Base-by-base conservation (phyloP, 2,329 filamentous ascomycete genomes). In the Fusarium kyushuense region DNA sequence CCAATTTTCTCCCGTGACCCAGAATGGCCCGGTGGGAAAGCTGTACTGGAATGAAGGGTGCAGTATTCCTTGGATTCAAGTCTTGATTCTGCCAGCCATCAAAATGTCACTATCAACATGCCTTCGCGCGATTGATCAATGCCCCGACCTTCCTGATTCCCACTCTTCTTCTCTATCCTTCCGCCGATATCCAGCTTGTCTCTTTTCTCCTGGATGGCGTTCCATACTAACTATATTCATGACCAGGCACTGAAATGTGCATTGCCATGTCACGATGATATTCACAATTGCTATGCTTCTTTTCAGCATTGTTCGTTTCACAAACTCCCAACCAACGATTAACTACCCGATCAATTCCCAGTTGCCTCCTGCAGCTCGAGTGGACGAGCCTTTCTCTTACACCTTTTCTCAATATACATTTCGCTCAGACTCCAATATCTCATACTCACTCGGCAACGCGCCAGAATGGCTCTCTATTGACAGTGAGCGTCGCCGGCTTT, bases 311-410 rank as follows among this genome's bases (percentile, higher is more conserved):
- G 38, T 75, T 40, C 68, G 66, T 29, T 68, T 79, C 33, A 76
- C 76, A n/a, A 67, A 60, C 36, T 77, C 80, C 53, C 74, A 77
- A 19, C 86, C 86, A 13, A 73, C 77, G 25, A 74, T 84, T 47
- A 80, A 83, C 46, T 95, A 94, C 71, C 93, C 93, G 1, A 84
- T 97, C 77, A 96, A 96, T 78, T 89, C 92, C 4, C 94, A 97
- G 77, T 85, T 96, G 1, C 93, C 93, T 32, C 90, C 91, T 5
- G 90, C 94, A 54, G 93, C 92, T 21, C 86, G 91, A 68, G 83
- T 92, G 61, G 86, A 85, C 40, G 76, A 90, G 71, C 83, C 84
- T 4, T 96, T 93, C 78, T 86, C 83, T 12, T 93, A 94, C 74
- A 83, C 86, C 30, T 92, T 97, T 73, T 90, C 92, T 12, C 78